These are phyloP conservation scores for Cytospora leucostoma DNA, from an alignment of 2,329 filamentous ascomycete genomes.

Conservation along the genomic window DNA sequence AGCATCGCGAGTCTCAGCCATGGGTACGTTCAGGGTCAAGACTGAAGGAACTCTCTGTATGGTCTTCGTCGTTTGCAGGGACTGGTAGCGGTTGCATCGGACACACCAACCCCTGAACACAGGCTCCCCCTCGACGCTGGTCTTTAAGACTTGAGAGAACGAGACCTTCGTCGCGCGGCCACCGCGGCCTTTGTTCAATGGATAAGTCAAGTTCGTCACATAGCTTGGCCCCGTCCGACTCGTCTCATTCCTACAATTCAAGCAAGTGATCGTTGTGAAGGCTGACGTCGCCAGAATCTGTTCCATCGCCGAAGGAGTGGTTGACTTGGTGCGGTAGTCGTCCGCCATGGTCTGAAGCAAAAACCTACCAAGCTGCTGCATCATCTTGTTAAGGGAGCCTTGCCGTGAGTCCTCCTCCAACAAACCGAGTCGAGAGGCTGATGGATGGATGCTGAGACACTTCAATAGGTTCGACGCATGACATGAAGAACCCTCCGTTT, in stretches of 20 bases:
- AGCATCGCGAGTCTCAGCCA: conserved; percentile 43
- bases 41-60: conserved; percentile 81
- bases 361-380: conserved; percentile 85
- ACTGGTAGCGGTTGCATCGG: conserved; percentile 87
- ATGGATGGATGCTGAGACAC: conserved; percentile 79
- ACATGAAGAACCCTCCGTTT: conserved; percentile 89
- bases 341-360: conserved; percentile 77
- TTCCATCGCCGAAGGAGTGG: conserved; percentile 67
- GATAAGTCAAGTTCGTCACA: conserved; percentile 85
- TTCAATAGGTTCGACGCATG: conserved; percentile 95
- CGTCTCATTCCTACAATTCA: conserved; percentile 84
- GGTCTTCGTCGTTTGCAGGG: conserved; percentile 79
- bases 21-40: conserved; percentile 84
- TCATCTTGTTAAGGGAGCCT: conserved; percentile 74
- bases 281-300: conserved; percentile 74
- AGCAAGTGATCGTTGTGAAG: conserved; percentile 75
- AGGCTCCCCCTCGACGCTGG: conserved; percentile 85
- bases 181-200: conserved; percentile 53
- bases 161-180: conserved; percentile 57
- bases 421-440: conserved; percentile 74
- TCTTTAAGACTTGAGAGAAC: conserved; percentile 91
- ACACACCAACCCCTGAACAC: conserved; percentile 92
- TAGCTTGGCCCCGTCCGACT: conserved; percentile 76
- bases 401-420: conserved; percentile 81
- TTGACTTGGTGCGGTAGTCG: conserved; percentile 71